Evolutionary conservation across 495 filamentous ascomycete genomes (phyloP).

Genomic region (Aspergillus avenaceus): DNA sequence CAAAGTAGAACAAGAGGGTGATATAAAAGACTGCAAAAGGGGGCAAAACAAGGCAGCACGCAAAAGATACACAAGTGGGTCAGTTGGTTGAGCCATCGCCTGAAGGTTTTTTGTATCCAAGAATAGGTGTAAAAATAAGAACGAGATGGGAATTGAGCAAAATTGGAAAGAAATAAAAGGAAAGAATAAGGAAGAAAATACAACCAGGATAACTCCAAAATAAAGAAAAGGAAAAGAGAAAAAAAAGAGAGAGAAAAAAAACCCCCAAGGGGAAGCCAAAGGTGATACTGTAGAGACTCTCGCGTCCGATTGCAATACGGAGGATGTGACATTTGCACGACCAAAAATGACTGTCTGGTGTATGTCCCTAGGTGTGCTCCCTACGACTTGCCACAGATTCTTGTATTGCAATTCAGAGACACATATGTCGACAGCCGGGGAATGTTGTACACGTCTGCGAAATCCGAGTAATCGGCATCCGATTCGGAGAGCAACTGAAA

Average conservation of each 20-base stretch:
- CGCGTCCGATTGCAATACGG: background rate
- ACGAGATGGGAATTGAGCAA: too few species aligned
- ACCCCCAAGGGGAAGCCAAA: too few species aligned
- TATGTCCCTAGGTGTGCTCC: background rate
- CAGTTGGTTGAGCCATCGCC: background rate
- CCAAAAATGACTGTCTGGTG: background rate
- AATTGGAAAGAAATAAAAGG: background rate
- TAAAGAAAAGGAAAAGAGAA: background rate
- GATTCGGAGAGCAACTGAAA: constrained; percentile 11
- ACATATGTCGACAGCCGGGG: constrained; percentile 27
- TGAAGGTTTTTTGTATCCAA: background rate
- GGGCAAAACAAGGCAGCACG: background rate
- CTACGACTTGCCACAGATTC: background rate
- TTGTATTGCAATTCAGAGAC: background rate
- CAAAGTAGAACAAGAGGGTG: constrained; percentile 1
- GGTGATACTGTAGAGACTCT: background rate
- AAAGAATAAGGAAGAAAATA: background rate
- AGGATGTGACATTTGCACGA: background rate
- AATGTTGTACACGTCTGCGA: constrained; percentile 25
- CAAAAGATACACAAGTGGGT: background rate
- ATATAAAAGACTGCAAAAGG: background rate
- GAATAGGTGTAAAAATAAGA: too few species aligned
- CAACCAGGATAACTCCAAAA: background rate
- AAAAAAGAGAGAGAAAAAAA: too few species aligned
- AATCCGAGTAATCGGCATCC: constrained; percentile 16